A percentile compares a stretch with the other conserved stretches of the same genome.
phyloP scores from a whole-genome alignment of 2,329 filamentous ascomycete genomes.

The Colletotrichum echinochloae region DNA sequence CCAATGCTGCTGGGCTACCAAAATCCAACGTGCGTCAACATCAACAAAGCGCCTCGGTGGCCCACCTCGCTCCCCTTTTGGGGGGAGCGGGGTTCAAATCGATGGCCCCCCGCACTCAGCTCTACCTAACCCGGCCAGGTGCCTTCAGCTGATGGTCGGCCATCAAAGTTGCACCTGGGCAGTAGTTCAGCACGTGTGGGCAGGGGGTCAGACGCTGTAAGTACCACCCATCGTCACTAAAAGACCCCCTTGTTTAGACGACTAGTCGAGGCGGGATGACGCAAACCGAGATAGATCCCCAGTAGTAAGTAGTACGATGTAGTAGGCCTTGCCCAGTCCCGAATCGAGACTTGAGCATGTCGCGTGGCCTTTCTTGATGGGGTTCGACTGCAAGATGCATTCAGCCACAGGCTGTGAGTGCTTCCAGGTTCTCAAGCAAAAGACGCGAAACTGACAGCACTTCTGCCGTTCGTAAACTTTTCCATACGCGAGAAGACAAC shows the following conservation, averaged over 20 bases:
- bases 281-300: constrained; percentile 14
- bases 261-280: constrained; percentile 20
- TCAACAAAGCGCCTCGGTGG: constrained; percentile 13
- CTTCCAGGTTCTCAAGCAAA: not conserved
- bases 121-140: not conserved
- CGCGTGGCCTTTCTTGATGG: constrained; percentile 6
- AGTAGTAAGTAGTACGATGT: too few species aligned
- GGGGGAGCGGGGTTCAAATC: not conserved
- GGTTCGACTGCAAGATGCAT: not conserved
- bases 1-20: not conserved
- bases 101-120: constrained; percentile 4
- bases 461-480: not conserved
- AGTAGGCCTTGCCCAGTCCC: not conserved
- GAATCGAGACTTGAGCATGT: constrained; percentile 1
- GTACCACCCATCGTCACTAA: not conserved
- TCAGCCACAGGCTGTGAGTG: not conserved
- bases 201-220: constrained; percentile 7
- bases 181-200: constrained; percentile 23
- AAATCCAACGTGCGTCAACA: not conserved
- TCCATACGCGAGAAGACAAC: not conserved
- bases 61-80: not conserved
- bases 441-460: constrained; percentile 7
- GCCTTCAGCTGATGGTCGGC: not conserved
- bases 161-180: not conserved
- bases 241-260: not conserved